These are phyloP conservation scores for Calonectria hawksworthii DNA, from an alignment of 2,329 filamentous ascomycete genomes.

Conservation along the genomic window DNA sequence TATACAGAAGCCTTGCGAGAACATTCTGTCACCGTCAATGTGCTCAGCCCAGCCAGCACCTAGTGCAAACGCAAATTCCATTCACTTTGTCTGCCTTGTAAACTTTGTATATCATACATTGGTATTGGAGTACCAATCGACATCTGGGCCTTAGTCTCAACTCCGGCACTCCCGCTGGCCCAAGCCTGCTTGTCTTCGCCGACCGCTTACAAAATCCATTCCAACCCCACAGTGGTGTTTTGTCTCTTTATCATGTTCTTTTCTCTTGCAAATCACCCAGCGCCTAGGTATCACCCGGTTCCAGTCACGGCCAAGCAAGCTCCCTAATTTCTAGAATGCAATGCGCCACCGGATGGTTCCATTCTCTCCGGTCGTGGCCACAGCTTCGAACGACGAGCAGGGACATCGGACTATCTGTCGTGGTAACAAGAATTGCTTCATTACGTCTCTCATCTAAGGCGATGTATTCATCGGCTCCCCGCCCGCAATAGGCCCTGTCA, in stretches of 20 bases:
- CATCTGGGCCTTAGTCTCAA: constrained; percentile 24
- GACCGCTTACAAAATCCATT: constrained; percentile 1
- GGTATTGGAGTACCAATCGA: constrained; percentile 37
- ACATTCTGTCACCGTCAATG: not conserved
- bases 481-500: constrained; percentile 60
- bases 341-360: constrained; percentile 35
- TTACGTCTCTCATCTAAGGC: constrained; percentile 69
- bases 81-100: constrained; percentile 41
- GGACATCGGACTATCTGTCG: constrained; percentile 38
- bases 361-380: constrained; percentile 30
- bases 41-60: constrained; percentile 31
- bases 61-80: constrained; percentile 34
- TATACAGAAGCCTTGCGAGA: not conserved
- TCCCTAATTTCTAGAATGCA: constrained; percentile 42
- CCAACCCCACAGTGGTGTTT: constrained; percentile 15
- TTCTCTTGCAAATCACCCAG: constrained; percentile 8
- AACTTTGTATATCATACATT: constrained; percentile 45
- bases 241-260: constrained; percentile 20
- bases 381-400: constrained; percentile 32
- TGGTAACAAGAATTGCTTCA: constrained; percentile 67
- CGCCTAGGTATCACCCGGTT: constrained; percentile 14
- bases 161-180: constrained; percentile 23
- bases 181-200: constrained; percentile 23
- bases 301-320: constrained; percentile 11
- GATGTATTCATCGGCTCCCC: constrained; percentile 76